phyloP scores from a whole-genome alignment of 805 yeast species.

The Nakazawaea ishiwadae region DNA sequence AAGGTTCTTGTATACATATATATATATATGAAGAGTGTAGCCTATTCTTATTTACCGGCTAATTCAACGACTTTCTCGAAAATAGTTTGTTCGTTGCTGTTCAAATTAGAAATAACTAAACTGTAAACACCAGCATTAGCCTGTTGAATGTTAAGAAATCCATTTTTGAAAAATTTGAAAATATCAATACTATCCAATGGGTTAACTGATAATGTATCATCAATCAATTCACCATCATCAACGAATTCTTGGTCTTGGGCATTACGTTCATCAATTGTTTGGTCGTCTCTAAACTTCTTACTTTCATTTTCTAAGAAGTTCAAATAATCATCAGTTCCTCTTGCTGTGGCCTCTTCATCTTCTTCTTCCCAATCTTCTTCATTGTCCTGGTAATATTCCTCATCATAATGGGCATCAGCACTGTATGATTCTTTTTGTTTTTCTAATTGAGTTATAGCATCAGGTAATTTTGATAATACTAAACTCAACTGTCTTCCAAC shows the following conservation, averaged over 20 bases:
- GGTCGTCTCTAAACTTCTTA: constrained; percentile 30
- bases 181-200: constrained; percentile 76
- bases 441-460: constrained; percentile 62
- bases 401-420: constrained; percentile 26
- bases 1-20: too few species aligned
- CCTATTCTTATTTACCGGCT: constrained; percentile 11
- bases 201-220: constrained; percentile 75
- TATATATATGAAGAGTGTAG: neutral
- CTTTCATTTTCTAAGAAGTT: constrained; percentile 43
- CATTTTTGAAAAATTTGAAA: constrained; percentile 58
- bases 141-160: constrained; percentile 44
- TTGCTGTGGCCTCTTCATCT: constrained; percentile 21
- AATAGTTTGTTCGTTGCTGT: constrained; percentile 7
- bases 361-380: constrained; percentile 22
- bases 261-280: constrained; percentile 26
- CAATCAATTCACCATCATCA: constrained; percentile 66
- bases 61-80: constrained; percentile 9
- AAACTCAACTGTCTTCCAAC: constrained; percentile 47
- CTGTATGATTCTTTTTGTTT: constrained; percentile 55
- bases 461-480: constrained; percentile 60
- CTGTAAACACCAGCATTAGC: constrained; percentile 25
- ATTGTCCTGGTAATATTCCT: constrained; percentile 24
- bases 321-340: constrained; percentile 39
- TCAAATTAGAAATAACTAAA: constrained; percentile 9
- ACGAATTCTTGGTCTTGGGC: constrained; percentile 37